Percentiles rank a stretch among this genome's conserved stretches.
Evolutionary conservation across 805 yeast genomes (phyloP).

Genomic region (Nakazawaea siamensis): DNA sequence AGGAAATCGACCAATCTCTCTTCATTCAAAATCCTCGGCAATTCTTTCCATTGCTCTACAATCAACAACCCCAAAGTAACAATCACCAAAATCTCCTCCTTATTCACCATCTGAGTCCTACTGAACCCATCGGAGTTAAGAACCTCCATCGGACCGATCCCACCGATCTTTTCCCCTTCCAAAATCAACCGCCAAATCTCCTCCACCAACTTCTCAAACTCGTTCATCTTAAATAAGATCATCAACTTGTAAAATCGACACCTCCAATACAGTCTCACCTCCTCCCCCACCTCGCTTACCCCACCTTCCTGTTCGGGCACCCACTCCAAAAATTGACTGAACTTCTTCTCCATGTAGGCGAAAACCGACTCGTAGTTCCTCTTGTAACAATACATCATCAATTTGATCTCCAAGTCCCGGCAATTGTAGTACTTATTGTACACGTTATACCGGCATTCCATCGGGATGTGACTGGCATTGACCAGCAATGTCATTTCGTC

Average conservation of each 20-base stretch:
- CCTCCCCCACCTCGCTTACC: background rate
- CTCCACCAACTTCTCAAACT: conserved; percentile 4
- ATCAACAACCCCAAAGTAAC: conserved; percentile 3
- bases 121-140: background rate
- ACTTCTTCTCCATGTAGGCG: conserved; percentile 4
- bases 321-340: background rate
- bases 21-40: background rate
- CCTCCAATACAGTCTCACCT: conserved; percentile 6
- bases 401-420: conserved; percentile 3
- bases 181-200: conserved; percentile 2
- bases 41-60: conserved; percentile 5
- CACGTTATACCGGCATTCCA: background rate
- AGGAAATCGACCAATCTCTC: background rate
- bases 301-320: conserved; percentile 1
- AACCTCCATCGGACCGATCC: background rate
- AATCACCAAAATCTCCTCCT: conserved; percentile 3
- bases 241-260: conserved; percentile 1
- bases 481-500: conserved; percentile 7
- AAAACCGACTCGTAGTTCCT: conserved; percentile 6
- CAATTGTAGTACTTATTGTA: conserved; percentile 4
- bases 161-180: conserved; percentile 3
- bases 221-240: conserved; percentile 5
- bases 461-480: conserved; percentile 1
- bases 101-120: background rate
- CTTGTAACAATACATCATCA: conserved; percentile 3